Evolutionary conservation across 495 filamentous ascomycete species (phyloP).

Genomic region (Xylaria cubensis): DNA sequence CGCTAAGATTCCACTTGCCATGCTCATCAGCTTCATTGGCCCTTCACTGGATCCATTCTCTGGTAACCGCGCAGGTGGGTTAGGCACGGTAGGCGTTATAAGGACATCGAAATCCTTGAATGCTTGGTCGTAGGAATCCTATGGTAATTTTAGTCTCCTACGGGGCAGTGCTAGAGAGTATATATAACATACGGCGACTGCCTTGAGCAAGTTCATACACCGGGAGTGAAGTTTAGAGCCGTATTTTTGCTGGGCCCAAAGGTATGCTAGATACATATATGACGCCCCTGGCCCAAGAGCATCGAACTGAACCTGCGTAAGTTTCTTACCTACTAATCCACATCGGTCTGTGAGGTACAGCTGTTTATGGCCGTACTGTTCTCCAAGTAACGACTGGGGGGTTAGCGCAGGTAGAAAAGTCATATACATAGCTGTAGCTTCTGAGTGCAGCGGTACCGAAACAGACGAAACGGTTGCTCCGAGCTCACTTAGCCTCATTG

Average conservation of each 20-base stretch:
- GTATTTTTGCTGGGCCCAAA: constrained; percentile 42
- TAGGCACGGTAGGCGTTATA: constrained; percentile 54
- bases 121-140: constrained; percentile 46
- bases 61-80: constrained; percentile 37
- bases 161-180: not conserved
- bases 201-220: constrained; percentile 40
- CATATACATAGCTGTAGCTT: constrained; percentile 59
- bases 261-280: constrained; percentile 42
- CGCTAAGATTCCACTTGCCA: constrained; percentile 54
- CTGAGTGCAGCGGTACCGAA: constrained; percentile 58
- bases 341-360: constrained; percentile 41
- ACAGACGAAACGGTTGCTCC: constrained; percentile 60
- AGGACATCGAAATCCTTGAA: constrained; percentile 54
- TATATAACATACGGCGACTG: constrained; percentile 26
- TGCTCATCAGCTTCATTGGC: constrained; percentile 49
- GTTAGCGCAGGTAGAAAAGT: constrained; percentile 31
- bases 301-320: constrained; percentile 45
- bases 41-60: constrained; percentile 24
- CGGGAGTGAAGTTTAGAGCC: constrained; percentile 41
- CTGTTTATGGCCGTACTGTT: constrained; percentile 42
- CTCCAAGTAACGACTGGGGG: constrained; percentile 35
- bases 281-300: constrained; percentile 43
- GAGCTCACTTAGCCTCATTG: constrained; percentile 53
- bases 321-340: constrained; percentile 33
- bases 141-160: not conserved